Conservation (phyloP, 164 flowering plant genomes). For the Paratinospora sagittata region DNA sequence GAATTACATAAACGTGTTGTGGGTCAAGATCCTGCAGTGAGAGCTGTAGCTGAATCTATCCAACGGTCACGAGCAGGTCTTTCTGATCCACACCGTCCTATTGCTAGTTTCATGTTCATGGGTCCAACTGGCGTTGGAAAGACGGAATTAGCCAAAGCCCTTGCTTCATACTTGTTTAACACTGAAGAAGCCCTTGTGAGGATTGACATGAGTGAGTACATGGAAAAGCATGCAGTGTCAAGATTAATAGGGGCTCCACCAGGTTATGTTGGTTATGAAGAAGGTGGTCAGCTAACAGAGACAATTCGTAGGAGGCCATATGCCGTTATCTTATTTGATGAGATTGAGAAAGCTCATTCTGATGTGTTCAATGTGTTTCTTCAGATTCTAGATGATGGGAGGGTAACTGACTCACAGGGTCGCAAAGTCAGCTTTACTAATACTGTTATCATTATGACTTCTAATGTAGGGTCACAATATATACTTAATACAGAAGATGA, state of each 20-base stretch:
- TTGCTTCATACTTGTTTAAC: conserved; percentile 86
- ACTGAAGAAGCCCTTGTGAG: conserved; percentile 94
- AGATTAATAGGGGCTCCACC: conserved; percentile 99
- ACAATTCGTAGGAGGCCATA: conserved; percentile 89
- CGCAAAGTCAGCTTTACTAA: conserved; percentile 95
- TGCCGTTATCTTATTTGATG: conserved; percentile 87
- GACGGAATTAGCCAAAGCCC: conserved; percentile 94
- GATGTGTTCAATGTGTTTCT: conserved; percentile 96
- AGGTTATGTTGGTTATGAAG: conserved; percentile 97
- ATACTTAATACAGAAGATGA: conserved; percentile 75
- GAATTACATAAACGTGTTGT: conserved; percentile 89
- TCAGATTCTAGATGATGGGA: conserved; percentile 95
- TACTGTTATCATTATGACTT: conserved; percentile 92
- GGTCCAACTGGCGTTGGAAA: conserved; percentile 99
- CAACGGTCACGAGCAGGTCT: conserved; percentile 97
- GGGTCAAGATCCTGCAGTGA: conserved; percentile 95
- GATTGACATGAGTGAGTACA: conserved; percentile 98
- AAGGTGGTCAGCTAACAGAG: conserved; percentile 98
- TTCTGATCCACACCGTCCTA: conserved; percentile 92
- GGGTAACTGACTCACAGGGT: conserved; percentile 97
- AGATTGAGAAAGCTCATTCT: conserved; percentile 93
- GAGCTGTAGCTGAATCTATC: conserved; percentile 87
- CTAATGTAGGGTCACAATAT: conserved; percentile 96
- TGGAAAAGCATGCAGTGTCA: conserved; percentile 96
- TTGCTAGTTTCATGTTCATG: conserved; percentile 99